phyloP scores from a whole-genome alignment of 176 grass and related monocot genomes.

The Zoysia pacifica region DNA sequence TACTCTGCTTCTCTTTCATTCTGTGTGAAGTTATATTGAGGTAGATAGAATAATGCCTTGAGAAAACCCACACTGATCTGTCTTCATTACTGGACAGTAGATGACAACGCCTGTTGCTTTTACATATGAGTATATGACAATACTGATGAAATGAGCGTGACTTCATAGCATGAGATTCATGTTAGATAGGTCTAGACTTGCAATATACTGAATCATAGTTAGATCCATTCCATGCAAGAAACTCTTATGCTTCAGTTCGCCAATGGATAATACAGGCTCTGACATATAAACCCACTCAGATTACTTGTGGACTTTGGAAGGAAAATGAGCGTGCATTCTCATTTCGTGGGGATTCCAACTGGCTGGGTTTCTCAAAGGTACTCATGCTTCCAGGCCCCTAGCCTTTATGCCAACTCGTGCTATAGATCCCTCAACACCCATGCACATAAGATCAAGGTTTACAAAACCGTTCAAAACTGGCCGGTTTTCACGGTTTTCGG shows the following conservation, averaged over 20 bases:
- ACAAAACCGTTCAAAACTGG: too few relatives aligned
- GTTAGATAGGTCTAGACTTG: neutral
- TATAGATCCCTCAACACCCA: neutral
- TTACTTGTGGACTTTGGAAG: slow-evolving; percentile 79
- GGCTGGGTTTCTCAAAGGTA: slow-evolving; percentile 92
- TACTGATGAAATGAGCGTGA: neutral
- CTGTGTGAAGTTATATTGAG: neutral
- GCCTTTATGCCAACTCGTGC: too few relatives aligned
- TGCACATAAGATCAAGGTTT: neutral
- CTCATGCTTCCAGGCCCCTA: neutral
- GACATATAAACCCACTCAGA: slow-evolving; percentile 47
- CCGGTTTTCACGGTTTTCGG: too few relatives aligned
- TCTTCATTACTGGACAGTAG: neutral
- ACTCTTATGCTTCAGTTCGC: neutral
- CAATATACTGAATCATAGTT: neutral
- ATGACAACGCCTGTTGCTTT: neutral
- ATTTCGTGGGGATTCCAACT: slow-evolving; percentile 93
- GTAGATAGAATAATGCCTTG: neutral
- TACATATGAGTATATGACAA: neutral
- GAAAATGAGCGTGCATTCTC: slow-evolving; percentile 64
- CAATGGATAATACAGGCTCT: neutral
- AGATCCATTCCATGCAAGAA: slow-evolving; percentile 3
- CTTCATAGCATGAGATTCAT: slow-evolving; percentile 5
- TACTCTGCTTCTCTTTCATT: neutral
- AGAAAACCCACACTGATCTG: neutral